phyloP scores from a whole-genome alignment of 345 rosid genomes.

The Eucalyptus grandis region DNA sequence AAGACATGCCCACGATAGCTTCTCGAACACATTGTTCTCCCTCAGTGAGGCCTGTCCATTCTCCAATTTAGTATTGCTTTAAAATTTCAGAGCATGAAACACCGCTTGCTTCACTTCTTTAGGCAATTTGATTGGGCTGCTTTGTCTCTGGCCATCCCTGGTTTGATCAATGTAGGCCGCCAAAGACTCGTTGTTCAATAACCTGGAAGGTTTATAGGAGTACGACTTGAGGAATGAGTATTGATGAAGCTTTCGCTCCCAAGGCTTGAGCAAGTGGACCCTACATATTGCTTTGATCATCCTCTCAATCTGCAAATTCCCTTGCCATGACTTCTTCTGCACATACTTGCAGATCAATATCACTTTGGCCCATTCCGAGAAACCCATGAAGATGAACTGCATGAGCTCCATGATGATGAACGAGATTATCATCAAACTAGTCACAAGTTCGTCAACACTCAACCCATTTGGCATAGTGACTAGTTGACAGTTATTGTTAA shows the following conservation, averaged over 20 bases:
- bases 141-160: neutral
- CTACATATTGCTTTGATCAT: neutral
- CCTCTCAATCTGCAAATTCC: neutral
- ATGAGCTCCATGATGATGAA: neutral
- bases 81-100: neutral
- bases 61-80: too few relatives aligned
- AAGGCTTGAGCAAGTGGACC: neutral
- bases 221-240: neutral
- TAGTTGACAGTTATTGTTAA: too few relatives aligned
- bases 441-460: neutral
- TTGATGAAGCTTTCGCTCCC: neutral
- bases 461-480: neutral
- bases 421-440: neutral
- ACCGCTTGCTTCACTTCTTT: neutral
- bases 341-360: neutral
- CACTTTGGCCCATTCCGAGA: neutral
- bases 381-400: neutral
- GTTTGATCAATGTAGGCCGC: neutral
- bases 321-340: neutral
- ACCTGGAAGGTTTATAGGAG: neutral
- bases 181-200: neutral
- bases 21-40: fast-evolving
- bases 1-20: neutral
- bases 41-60: too few relatives aligned
- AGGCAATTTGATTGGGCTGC: neutral